Base-by-base conservation (phyloP, 371 early-diverging fungal genomes). In the Mortierella sp. region DNA sequence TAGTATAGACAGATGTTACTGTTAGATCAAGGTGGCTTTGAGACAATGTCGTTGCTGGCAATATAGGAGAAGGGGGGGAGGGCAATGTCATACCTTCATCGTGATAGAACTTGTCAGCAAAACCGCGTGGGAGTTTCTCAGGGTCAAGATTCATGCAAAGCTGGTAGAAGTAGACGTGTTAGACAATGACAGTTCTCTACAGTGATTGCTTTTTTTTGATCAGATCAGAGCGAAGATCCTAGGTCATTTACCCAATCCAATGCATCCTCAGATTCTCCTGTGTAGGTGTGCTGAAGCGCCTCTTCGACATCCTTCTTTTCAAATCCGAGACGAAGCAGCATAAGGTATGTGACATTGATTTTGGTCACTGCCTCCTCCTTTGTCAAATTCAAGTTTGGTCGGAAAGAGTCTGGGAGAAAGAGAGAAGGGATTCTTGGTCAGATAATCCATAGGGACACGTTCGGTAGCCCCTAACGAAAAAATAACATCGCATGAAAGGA, bases 231-330 rank as follows among this genome's bases (percentile, higher is more conserved):
- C n/a, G n/a, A 6, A 21, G 45, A 28, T 17, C 34, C 46, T 14
- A n/a, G n/a, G n/a, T n/a, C n/a, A n/a, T n/a, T 4, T 84, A 88
- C 86, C 88, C 88, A 88, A 67, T 86, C 87, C 28, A 88, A 49
- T 44, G 83, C 78, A 53, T 83, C 82, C 12, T 81, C 81, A 9
- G 85, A 63, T n/a, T 82, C 67, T 17, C 78, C 70, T 0, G 86
- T 79, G 29, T 78, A 63, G 13, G 85, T 86, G 0, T 80, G 71
- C 21, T 52, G 41, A 45, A 88, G 80, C 1, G 87, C 86, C 31
- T 71, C 63, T 28, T 81, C 78, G n/a, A 88, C 69, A 64, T 86
- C 87, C 0, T 57, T 48, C 31, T 60, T 54, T 12, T 81, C 66
- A 45, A 88, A 88, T 9, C 85, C 87, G 10, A 88, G 58, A 19